Evolutionary conservation across 306 rosid species (phyloP), one percentile per base, ranked within the genome.

Genomic region (Acacia crassicarpa): DNA sequence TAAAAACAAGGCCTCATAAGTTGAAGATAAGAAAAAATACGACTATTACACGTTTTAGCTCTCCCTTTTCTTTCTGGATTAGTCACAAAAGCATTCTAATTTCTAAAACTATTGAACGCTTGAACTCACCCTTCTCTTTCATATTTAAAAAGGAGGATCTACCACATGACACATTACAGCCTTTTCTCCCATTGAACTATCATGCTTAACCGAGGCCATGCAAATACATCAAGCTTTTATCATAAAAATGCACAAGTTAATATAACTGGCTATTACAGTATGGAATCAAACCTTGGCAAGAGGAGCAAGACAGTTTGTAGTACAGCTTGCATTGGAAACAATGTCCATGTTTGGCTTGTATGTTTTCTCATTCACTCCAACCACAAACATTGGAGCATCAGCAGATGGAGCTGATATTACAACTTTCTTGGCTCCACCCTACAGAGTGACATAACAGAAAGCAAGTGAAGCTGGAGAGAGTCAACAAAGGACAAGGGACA

Each of bases 371-470:
- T 95, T 95, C 74, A 95, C 99, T 76, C 99, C 99, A 30, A 95
- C 88, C 49, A 95, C 99, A 78, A 93, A 95, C 99, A 95, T 95
- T 25, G 99, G 99, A 74, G 99, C 99, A 85, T 95, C 97, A 44
- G 99, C 96, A 59, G 99, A 95, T 75, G 99, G 99, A 90, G 99
- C 99, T 23, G 99, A 95, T 82, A 93, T 95, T 73, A 95, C 87
- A 32, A 95, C 95, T 86, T 95, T 93, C 88, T 89, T 93, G 77
- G 99, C 99, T 83, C 99, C 99, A 85, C 83, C 98, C 99, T 95
- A 88, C 38, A 71, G 81, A 73, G 61, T 41, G 38, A 74, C 83
- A 78, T 83, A 67, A 59, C 83, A 70, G 40, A 85, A n/a, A 83
- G 75, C 48, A 25, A 63, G 74, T 82, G 59, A 46, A 75, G 33